Conservation (phyloP, 345 rosid species). For the Cardamine occulta region DNA sequence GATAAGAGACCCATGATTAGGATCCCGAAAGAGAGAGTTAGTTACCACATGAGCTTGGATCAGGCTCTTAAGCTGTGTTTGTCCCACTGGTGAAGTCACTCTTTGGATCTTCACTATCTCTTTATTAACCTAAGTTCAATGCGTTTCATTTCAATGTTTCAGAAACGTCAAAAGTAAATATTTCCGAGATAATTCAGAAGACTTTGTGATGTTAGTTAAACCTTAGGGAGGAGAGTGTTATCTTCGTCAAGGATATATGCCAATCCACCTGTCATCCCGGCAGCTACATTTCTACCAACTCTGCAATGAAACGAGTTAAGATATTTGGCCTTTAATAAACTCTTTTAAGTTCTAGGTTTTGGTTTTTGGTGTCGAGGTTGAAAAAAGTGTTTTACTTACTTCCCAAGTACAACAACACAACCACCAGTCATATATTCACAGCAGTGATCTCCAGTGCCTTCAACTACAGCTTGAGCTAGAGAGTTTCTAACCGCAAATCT, state of each 20-base stretch:
- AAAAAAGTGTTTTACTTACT: constrained; percentile 59
- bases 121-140: constrained; percentile 71
- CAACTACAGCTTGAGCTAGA: constrained; percentile 94
- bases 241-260: constrained; percentile 93
- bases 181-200: neutral
- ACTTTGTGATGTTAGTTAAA: constrained; percentile 34
- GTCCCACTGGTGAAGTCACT: constrained; percentile 87
- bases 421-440: constrained; percentile 99
- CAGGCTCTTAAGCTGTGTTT: constrained; percentile 89
- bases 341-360: neutral
- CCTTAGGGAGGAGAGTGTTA: constrained; percentile 88
- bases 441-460: constrained; percentile 98
- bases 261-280: constrained; percentile 99
- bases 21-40: neutral
- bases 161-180: neutral
- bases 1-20: neutral
- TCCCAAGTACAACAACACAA: constrained; percentile 92
- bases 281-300: constrained; percentile 98
- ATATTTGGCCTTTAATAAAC: neutral
- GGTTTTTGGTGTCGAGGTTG: neutral
- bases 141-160: constrained; percentile 7
- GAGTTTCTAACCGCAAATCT: constrained; percentile 98
- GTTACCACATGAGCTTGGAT: constrained; percentile 84
- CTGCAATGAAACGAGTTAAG: constrained; percentile 50
- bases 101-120: constrained; percentile 96